Base-by-base conservation (phyloP, 192 early-diverging fungal genomes). In the Coemansia sp. region DNA sequence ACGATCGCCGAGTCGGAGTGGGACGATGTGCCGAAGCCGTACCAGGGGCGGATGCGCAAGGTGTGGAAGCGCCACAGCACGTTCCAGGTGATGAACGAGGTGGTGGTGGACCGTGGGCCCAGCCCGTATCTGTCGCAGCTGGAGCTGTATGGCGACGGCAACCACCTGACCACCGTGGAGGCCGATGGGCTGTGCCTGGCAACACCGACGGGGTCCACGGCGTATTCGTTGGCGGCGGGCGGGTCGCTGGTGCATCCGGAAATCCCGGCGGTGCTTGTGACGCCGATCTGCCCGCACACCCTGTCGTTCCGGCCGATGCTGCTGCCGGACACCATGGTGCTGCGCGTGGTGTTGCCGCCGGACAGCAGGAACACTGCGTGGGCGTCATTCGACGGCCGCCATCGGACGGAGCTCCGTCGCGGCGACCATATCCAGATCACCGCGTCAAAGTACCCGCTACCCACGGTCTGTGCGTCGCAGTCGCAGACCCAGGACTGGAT, bases 301-400 rank as follows among this genome's bases (percentile, higher is more conserved):
- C 83, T 98, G 25, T 94, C 94, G 28, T 95, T 95, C 79, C 82
- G 97, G 6, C 96, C 97, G n/a, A 98, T 97, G 88, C 79, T 99
- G 13, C 79, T 99, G 15, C 97, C 97, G 0, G 91, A 94, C 55
- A 87, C 88, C 20, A 90, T 95, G 87, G 93, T 94, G n/a, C 62
- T 99, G 19, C 83, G 89, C 2, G 88, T 99, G 7, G 86, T 87
- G 54, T 85, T 99, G 20, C 93, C 93, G 2, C 86, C 84, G 14
- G 88, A 92, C 74, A 88, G 88, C 15, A 84, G 97, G 14, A 86
- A 84, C 52, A 92, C 92, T 1, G 97, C 94, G 10, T 99, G 94
- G 95, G 95, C 88, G 50, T 85, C 87, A 61, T 96, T 97, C 62
- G 97, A 99, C 67, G 97, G 95, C 2, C 85, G 97, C 30, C 87